Evolutionary conservation across 2,329 filamentous ascomycete species (phyloP), one percentile per base, ranked within the genome.

Genomic region (Botrytis pseudocinerea): DNA sequence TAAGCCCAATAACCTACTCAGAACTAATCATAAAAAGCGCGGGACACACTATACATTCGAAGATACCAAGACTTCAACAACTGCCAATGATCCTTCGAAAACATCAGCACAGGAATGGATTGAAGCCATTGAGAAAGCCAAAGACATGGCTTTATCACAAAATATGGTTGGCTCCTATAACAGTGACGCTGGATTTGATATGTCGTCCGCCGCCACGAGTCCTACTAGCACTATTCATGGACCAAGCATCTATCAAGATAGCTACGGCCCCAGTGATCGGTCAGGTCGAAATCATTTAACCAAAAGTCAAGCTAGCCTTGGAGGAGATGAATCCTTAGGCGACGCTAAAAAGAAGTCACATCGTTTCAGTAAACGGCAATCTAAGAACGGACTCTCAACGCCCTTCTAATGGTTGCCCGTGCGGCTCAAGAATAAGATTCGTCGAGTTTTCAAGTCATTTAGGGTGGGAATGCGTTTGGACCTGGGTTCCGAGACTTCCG

Each of bases 21-120:
- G 73, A 65, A 35, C 74, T 75, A 60, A 76, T 70, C 28, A 64
- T 77, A 73, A 76, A 76, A 66, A 82, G 95, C 90, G 90, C 76
- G 95, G 97, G 73, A 92, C 95, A 80, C 95, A 97, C 78, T 96
- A 93, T 81, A 92, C 92, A 22, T 99, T 99, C 79, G 96, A 99
- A 83, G 95, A 98, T 79, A 87, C 90, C n/a, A 97, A 97, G 81
- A 87, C 90, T 28, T 89, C 90, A 73, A 78, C 81, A 78, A 86
- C 86, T 65, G 88, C 85, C 75, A 86, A 87, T 35, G 91, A 90
- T 76, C 87, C 87, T 60, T 88, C 88, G 61, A 90, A 90, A 75
- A 87, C 90, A 73, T 91, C 91, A 7, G 92, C 93, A 8, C 91
- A 96, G 77, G 95, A 98, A 81, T 99, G 96, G 96, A 87, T 98